phyloP scores from a whole-genome alignment of 176 grass and related monocot species.

The Avena insularis region DNA sequence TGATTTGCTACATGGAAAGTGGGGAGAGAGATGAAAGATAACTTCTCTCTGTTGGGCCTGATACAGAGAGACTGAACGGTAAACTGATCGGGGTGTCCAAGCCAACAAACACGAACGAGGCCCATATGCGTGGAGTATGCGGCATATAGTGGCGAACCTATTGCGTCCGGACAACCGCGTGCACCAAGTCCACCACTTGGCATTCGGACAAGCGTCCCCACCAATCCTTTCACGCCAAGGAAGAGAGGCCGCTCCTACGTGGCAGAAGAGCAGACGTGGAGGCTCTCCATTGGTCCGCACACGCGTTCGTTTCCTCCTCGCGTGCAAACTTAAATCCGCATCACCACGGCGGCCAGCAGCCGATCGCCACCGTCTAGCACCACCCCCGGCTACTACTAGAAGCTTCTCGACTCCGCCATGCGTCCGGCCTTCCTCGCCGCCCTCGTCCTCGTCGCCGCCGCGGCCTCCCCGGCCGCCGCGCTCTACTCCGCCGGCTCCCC shows the following conservation, averaged over 20 bases:
- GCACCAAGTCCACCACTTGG: not conserved
- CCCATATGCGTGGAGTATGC: not conserved
- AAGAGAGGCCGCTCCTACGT: conserved; percentile 40
- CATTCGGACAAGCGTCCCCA: not conserved
- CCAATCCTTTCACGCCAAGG: conserved; percentile 45
- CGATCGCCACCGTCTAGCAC: not conserved
- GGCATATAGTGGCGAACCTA: no score
- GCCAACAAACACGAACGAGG: not conserved
- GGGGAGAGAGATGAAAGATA: no score
- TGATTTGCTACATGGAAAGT: no score
- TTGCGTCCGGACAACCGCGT: not conserved
- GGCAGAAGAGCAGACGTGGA: conserved; percentile 51
- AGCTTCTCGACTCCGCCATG: conserved; percentile 66
- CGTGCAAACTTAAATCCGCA: conserved; percentile 44
- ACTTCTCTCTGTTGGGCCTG: no score
- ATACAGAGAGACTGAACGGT: no score
- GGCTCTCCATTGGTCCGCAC: conserved; percentile 54
- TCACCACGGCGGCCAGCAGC: not conserved
- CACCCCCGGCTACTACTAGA: conserved; percentile 40
- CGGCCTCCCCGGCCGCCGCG: conserved; percentile 52
- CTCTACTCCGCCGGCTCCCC: conserved; percentile 91
- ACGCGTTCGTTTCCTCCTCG: conserved; percentile 59
- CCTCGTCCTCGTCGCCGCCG: conserved; percentile 31
- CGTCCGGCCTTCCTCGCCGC: conserved; percentile 42
- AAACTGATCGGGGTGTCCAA: no score